Evolutionary conservation across 768 basidiomycete genomes (phyloP).

Genomic region (Leucosporidium scottii): DNA sequence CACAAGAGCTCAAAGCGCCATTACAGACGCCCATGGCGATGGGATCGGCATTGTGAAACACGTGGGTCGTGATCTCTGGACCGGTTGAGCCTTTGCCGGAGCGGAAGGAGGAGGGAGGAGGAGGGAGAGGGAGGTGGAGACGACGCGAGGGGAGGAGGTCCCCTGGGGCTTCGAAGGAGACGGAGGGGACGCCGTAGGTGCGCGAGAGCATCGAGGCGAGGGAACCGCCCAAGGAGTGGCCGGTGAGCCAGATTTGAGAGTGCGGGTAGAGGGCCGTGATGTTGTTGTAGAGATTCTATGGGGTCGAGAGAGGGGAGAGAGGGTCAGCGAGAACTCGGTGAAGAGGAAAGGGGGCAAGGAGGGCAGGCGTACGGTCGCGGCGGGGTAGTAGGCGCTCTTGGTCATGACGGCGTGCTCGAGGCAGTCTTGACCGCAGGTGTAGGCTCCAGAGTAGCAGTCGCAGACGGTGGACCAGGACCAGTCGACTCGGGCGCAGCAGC

Average conservation of each 20-base stretch:
- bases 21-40: conserved; percentile 77
- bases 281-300: conserved; percentile 88
- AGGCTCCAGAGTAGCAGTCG: conserved; percentile 62
- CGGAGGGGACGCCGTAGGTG: conserved; percentile 87
- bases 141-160: conserved; percentile 71
- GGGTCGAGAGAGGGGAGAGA: not conserved
- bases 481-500: conserved; percentile 91
- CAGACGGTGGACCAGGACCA: conserved; percentile 92
- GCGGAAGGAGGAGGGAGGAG: conserved; percentile 39
- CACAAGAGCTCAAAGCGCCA: conserved; percentile 68
- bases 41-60: conserved; percentile 91
- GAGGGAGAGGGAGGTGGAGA: conserved; percentile 80
- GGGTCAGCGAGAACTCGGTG: not conserved
- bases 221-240: conserved; percentile 77
- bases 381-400: conserved; percentile 79
- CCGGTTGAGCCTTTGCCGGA: not conserved
- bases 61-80: conserved; percentile 51
- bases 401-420: conserved; percentile 67
- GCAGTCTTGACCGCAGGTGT: conserved; percentile 67
- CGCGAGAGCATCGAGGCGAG: conserved; percentile 74
- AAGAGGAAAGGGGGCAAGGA: not conserved
- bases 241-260: conserved; percentile 76
- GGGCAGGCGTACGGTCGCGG: conserved; percentile 53
- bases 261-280: conserved; percentile 83
- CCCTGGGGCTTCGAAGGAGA: conserved; percentile 84